Base-by-base conservation (phyloP, 176 grass and related monocot genomes). In the Puya raimondii region DNA sequence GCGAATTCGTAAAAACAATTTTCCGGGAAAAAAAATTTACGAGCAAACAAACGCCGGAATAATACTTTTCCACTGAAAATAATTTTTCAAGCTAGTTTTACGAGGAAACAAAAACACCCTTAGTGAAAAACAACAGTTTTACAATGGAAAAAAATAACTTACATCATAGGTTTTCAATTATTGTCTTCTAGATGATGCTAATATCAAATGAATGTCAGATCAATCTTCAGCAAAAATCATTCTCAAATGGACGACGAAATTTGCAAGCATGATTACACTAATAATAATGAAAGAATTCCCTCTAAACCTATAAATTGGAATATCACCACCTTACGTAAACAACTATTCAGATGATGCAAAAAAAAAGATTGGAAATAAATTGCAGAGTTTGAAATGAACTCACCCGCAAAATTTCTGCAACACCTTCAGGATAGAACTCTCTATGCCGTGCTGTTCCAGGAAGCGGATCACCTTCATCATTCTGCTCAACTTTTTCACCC, bases 401-500 rank as follows among this genome's bases (percentile, higher is more conserved):
- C 51, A 93, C 94, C 73, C 2, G 77, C 12, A 99, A 72, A 77
- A 99, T 83, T 72, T 87, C 82, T 72, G 89, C 89, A 71, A 99
- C 89, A 63, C 94, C 94, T 93, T 93, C 94, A 80, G 94, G 94
- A 76, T 90, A 99, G 78, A 99, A 99, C 51, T 93, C 94, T 81
- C 94, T 90, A 81, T 99, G 94, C 13, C 89, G 84, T 67, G 89
- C 87, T 80, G 87, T 93, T 70, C 94, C 94, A 72, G 94, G 94
- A 70, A 92, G 82, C 64, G 94, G 94, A 47, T 99, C 94, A 29
- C 94, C 94, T 85, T 99, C 89, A 47, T 85, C 92, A 80, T 70
- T 90, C 70, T 88, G 82, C 53, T 86, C 89, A 33, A 72, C 65
- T 72, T 99, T 92, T 79, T 99, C 83, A 13, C 69, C 89, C 69